phyloP scores from a whole-genome alignment of 495 filamentous ascomycete genomes.

The Aspergillus kassunensis region DNA sequence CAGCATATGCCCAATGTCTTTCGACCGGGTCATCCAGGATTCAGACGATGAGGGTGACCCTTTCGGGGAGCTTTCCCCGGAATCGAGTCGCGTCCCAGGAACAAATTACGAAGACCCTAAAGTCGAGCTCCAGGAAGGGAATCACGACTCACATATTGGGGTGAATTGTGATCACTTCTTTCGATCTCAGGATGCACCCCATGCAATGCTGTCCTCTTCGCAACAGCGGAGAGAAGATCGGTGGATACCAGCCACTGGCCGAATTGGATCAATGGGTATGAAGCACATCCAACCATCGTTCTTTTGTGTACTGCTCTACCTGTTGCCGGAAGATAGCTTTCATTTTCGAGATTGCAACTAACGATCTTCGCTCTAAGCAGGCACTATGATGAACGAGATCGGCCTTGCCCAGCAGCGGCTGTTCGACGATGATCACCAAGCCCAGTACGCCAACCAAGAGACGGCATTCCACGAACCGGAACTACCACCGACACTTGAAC shows the following conservation, averaged over 20 bases:
- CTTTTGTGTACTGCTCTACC: background rate
- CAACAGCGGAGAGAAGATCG: constrained; percentile 38
- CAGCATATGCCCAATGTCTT: constrained; percentile 26
- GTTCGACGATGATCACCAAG: constrained; percentile 32
- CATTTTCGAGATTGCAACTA: background rate
- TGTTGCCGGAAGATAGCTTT: background rate
- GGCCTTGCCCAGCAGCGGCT: constrained; percentile 34
- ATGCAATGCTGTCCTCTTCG: constrained; percentile 23
- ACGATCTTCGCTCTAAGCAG: constrained; percentile 8
- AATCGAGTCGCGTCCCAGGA: constrained; percentile 12
- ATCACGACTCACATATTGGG: constrained; percentile 17
- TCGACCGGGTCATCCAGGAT: constrained; percentile 45
- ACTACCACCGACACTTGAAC: background rate
- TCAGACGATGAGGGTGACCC: constrained; percentile 48
- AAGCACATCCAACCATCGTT: background rate
- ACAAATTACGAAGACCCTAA: constrained; percentile 8
- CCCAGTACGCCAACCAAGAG: constrained; percentile 14
- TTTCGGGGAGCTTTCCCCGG: constrained; percentile 28
- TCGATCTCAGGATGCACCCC: constrained; percentile 28
- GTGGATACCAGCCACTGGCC: constrained; percentile 34
- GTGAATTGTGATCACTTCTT: constrained; percentile 42
- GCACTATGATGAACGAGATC: constrained; percentile 39
- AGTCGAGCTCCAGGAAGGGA: constrained; percentile 8
- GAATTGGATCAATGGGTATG: constrained; percentile 35
- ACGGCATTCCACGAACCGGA: background rate